These are phyloP conservation scores for Scortechinia acanthostroma DNA, from an alignment of 2,329 filamentous ascomycete species.

Conservation along the genomic window DNA sequence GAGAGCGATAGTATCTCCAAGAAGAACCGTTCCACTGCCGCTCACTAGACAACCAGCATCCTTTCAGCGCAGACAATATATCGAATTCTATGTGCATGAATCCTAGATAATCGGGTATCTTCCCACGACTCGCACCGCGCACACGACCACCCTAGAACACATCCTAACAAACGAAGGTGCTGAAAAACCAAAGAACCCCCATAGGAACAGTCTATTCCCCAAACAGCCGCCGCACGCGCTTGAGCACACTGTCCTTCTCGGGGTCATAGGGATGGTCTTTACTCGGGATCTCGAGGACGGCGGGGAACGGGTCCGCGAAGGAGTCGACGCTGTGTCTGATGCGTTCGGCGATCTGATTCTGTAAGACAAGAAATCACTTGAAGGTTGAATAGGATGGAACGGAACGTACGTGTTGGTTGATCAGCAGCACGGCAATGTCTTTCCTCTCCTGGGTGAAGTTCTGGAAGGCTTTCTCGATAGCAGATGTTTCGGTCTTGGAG, in stretches of 20 bases:
- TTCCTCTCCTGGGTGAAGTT: constrained; percentile 58
- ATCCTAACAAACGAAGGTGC: too few relatives aligned
- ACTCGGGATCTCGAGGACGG: constrained; percentile 62
- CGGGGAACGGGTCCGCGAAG: constrained; percentile 61
- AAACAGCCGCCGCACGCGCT: constrained; percentile 51
- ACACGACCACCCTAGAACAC: too few relatives aligned
- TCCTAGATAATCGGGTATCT: too few relatives aligned
- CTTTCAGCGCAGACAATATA: too few relatives aligned
- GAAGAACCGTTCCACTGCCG: too few relatives aligned
- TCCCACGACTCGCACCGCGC: too few relatives aligned
- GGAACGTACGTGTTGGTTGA: constrained; percentile 60
- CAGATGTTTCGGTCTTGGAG: constrained; percentile 53
- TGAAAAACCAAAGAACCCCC: background rate
- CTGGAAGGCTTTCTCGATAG: constrained; percentile 59
- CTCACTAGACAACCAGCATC: too few relatives aligned
- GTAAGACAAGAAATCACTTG: background rate
- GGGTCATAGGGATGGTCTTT: constrained; percentile 70
- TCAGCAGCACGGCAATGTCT: constrained; percentile 63
- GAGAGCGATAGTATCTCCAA: too few relatives aligned
- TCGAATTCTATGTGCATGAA: too few relatives aligned
- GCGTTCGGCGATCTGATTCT: constrained; percentile 54
- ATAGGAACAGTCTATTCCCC: constrained; percentile 19
- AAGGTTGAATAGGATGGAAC: background rate
- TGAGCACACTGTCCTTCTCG: constrained; percentile 66
- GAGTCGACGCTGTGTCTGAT: constrained; percentile 58